Evolutionary conservation across 495 filamentous ascomycete genomes (phyloP).

Genomic region (Stereocaulon alpinum): DNA sequence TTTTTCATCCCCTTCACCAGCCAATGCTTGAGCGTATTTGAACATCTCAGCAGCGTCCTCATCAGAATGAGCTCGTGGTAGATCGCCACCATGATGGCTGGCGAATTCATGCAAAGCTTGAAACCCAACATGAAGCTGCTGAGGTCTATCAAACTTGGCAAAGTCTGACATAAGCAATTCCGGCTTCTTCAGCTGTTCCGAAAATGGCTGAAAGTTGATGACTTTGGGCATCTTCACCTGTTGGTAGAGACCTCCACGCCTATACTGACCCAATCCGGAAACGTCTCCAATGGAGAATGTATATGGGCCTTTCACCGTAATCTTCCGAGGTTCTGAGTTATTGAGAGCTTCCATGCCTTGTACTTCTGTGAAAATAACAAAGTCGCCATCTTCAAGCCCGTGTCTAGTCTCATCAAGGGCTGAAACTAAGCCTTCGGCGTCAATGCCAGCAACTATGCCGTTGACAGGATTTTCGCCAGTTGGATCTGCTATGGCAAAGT

Average conservation of each 20-base stretch:
- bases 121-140: slow-evolving; percentile 83
- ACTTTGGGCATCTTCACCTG: slow-evolving; percentile 98
- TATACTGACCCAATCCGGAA: slow-evolving; percentile 71
- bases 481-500: slow-evolving; percentile 79
- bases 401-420: slow-evolving; percentile 93
- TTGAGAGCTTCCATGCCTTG: slow-evolving; percentile 90
- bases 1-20: slow-evolving; percentile 53
- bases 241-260: slow-evolving; percentile 75
- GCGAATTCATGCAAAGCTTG: slow-evolving; percentile 84
- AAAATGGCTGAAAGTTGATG: slow-evolving; percentile 75
- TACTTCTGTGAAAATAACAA: slow-evolving; percentile 86
- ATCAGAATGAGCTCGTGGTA: slow-evolving; percentile 74
- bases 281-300: slow-evolving; percentile 97
- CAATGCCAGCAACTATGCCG: slow-evolving; percentile 85
- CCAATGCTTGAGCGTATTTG: slow-evolving; percentile 58
- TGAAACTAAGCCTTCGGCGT: slow-evolving; percentile 81
- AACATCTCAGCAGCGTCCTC: slow-evolving; percentile 71
- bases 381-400: slow-evolving; percentile 92
- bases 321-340: slow-evolving; percentile 66
- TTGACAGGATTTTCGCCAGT: slow-evolving; percentile 80
- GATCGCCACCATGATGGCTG: slow-evolving; percentile 52
- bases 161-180: slow-evolving; percentile 89
- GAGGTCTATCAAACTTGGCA: slow-evolving; percentile 91
- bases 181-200: slow-evolving; percentile 67
- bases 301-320: slow-evolving; percentile 91